phyloP scores from a whole-genome alignment of 805 yeast genomes.

The Teunomyces lycoperdinae region DNA sequence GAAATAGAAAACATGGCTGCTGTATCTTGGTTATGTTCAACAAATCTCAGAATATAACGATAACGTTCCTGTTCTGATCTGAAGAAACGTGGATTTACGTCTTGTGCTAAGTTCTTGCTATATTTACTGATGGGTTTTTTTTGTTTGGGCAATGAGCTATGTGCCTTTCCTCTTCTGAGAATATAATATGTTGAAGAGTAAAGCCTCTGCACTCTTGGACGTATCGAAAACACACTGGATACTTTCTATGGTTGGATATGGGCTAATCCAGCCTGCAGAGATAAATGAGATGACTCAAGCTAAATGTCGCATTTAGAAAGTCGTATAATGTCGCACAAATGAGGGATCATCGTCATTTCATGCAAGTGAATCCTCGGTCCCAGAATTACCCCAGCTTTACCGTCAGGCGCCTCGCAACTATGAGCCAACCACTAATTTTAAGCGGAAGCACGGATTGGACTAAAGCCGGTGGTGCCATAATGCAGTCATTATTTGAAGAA shows the following conservation, averaged over 20 bases:
- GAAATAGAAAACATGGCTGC: conserved; percentile 11
- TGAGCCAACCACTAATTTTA: neutral
- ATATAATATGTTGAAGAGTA: neutral
- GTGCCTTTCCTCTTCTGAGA: conserved; percentile 1
- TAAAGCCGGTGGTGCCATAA: neutral
- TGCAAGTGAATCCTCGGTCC: neutral
- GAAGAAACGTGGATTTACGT: conserved; percentile 8
- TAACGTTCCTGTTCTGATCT: conserved; percentile 8
- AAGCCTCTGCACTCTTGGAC: neutral
- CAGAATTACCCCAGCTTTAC: conserved; percentile 3
- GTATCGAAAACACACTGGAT: conserved; percentile 6
- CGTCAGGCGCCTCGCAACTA: neutral
- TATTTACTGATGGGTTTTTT: no score
- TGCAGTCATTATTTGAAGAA: neutral
- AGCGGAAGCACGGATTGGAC: neutral
- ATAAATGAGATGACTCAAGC: neutral
- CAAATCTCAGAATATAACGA: conserved; percentile 6
- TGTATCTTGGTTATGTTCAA: conserved; percentile 13
- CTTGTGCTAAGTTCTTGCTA: conserved; percentile 6
- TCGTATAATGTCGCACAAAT: neutral
- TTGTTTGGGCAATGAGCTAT: neutral
- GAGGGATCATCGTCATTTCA: neutral
- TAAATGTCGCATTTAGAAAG: neutral
- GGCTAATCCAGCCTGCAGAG: neutral
- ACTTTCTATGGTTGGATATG: neutral